Base-by-base conservation (phyloP, 202 grass and related monocot genomes). In the Panicum hallii region DNA sequence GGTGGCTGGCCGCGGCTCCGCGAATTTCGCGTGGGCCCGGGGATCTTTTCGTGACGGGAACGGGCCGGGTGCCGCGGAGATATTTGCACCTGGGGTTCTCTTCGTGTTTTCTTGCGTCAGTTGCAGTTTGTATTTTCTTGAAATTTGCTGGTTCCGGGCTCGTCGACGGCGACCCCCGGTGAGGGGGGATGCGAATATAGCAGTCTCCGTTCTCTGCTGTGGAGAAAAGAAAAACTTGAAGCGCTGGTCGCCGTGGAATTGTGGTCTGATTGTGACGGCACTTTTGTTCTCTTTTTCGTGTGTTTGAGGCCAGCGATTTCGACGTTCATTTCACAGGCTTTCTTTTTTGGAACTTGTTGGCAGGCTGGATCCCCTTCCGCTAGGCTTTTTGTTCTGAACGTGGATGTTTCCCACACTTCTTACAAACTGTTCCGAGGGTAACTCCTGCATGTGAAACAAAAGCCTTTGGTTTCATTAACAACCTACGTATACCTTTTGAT, bases 1-100 rank as follows among this genome's bases (percentile, higher is more conserved):
- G 67, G 63, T 87, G 85, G 86, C 20, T 87, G 84, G 79, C 17
- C 2, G 58, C 46, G 66, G 15, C 62, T 20, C 10, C 30, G 55
- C 34, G 53, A 32, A 70, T 56, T 38, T 56, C 30, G 5, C n/a
- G 65, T 32, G 79, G 83, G 72, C 72, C 26, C 42, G 79, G 26
- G 22, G 52, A 75, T 83, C 67, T 79, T 87, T 79, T 23, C 5
- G 56, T 38, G 79, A 86, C 0, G 32, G 28, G 75, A 49, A 75
- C 74, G 46, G 32, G 45, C 19, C 12, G 46, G 5, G 23, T 13
- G 7, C 40, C 74, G 53, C 53, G 55, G 38, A 62, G 78, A 86
- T 78, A 85, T 82, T 82, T 85, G 72, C 47, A 74, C 5, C 36
- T 19, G 43, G 42, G 9, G 12, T 63, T 26, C 26, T 26, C 26